Conservation (phyloP, 2,329 filamentous ascomycete species). For the Ceratocystis destructans region DNA sequence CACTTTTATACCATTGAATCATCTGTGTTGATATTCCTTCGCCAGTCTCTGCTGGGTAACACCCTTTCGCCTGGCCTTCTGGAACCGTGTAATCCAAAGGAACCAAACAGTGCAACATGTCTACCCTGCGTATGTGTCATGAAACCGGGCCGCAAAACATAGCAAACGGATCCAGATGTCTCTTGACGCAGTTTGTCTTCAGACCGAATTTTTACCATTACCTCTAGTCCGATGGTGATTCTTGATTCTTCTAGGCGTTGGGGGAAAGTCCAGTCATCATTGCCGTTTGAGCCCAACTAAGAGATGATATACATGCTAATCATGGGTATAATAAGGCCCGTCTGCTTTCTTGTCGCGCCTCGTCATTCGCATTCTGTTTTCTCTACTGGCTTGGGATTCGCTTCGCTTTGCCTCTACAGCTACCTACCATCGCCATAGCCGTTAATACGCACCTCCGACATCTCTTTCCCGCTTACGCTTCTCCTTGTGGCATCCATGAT, state of each 20-base stretch:
- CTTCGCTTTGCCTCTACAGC: not conserved
- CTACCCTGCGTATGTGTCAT: not conserved
- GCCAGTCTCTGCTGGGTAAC: not conserved
- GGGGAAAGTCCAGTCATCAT: not conserved
- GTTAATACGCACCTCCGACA: not conserved
- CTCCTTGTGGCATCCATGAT: not conserved
- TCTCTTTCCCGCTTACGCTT: not conserved
- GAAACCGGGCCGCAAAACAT: not conserved
- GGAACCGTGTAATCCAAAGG: not conserved
- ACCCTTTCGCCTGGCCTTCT: slow-evolving; percentile 2
- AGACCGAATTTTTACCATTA: not conserved
- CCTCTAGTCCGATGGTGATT: not conserved
- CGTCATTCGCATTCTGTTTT: not conserved
- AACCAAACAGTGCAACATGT: not conserved
- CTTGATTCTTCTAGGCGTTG: not conserved
- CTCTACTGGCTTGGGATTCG: not conserved
- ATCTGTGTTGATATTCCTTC: not conserved
- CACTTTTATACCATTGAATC: not conserved
- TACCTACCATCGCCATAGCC: not conserved
- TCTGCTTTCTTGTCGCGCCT: not conserved
- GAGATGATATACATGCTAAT: not conserved
- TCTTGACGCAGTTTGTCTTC: not conserved
- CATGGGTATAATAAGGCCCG: not conserved
- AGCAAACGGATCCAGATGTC: not conserved
- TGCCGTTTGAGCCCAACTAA: not conserved